Conservation (phyloP, 2,329 filamentous ascomycete species). For the Pseudogymnoascus sp. region DNA sequence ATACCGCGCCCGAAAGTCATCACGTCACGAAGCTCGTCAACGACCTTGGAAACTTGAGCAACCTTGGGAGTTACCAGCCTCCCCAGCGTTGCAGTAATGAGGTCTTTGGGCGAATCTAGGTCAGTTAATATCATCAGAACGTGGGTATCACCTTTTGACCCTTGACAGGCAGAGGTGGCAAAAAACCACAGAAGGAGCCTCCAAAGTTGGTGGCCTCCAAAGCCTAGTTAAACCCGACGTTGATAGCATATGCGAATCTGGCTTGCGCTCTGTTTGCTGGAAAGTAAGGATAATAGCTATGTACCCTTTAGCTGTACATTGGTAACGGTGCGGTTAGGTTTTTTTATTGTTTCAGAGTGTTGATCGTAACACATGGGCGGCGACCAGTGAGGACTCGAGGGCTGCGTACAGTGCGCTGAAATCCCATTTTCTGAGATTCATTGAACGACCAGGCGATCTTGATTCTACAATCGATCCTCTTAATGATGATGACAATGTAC, state of each 20-base stretch:
- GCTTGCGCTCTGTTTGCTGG: constrained; percentile 84
- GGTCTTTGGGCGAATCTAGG: constrained; percentile 46
- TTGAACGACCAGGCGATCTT: constrained; percentile 76
- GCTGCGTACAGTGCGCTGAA: constrained; percentile 64
- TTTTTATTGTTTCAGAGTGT: constrained; percentile 71
- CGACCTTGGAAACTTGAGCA: neutral
- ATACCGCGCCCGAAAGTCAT: constrained; percentile 1
- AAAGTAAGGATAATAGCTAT: constrained; percentile 47
- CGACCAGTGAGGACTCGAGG: constrained; percentile 58
- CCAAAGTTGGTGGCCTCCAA: constrained; percentile 52
- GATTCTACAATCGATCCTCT: constrained; percentile 71
- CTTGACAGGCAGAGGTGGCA: constrained; percentile 57
- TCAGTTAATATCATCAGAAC: constrained; percentile 22
- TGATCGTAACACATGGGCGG: constrained; percentile 58
- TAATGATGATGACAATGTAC: constrained; percentile 62
- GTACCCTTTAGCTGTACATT: neutral
- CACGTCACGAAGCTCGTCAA: neutral
- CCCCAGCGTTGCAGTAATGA: constrained; percentile 34
- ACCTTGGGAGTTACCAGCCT: constrained; percentile 8
- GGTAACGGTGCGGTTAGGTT: constrained; percentile 39
- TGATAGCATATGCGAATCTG: constrained; percentile 56
- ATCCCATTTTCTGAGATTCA: constrained; percentile 69
- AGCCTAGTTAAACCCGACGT: constrained; percentile 53
- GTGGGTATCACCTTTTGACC: constrained; percentile 4
- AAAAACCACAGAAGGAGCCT: constrained; percentile 48